These are phyloP conservation scores for Aquilaria malaccensis DNA, from an alignment of 345 rosid species.

Conservation along the genomic window DNA sequence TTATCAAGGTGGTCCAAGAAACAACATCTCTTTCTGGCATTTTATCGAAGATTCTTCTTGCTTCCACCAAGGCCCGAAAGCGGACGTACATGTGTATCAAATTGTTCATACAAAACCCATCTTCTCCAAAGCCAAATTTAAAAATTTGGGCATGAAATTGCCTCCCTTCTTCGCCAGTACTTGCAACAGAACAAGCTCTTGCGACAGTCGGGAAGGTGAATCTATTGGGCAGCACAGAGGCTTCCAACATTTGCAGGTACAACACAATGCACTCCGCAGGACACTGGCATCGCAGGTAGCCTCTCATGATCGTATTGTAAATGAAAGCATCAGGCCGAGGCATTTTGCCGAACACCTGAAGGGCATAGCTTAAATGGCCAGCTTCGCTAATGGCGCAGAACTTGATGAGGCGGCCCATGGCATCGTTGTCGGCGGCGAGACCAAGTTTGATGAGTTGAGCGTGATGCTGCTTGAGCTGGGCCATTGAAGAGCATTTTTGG, in stretches of 20 bases:
- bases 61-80: constrained; percentile 25
- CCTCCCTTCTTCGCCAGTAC: constrained; percentile 21
- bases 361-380: constrained; percentile 28
- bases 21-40: constrained; percentile 20
- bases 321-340: constrained; percentile 34
- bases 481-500: constrained; percentile 29
- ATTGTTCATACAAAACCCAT: constrained; percentile 23
- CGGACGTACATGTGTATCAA: constrained; percentile 40
- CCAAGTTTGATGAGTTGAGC: constrained; percentile 30
- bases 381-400: constrained; percentile 18
- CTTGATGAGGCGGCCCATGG: constrained; percentile 31
- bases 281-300: constrained; percentile 14
- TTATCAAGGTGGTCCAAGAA: constrained; percentile 41
- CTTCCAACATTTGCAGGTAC: constrained; percentile 26
- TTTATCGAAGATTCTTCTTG: constrained; percentile 27
- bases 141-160: constrained; percentile 40
- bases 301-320: constrained; percentile 29
- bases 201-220: constrained; percentile 38
- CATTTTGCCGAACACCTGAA: constrained; percentile 26
- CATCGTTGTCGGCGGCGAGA: constrained; percentile 27
- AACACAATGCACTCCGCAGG: constrained; percentile 22
- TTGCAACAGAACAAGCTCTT: constrained; percentile 24
- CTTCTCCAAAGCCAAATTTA: constrained; percentile 31
- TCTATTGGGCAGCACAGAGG: constrained; percentile 21
- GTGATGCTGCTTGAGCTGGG: constrained; percentile 26